Conservation (phyloP, 139 green algal species). For the Nannochloris sp. region DNA sequence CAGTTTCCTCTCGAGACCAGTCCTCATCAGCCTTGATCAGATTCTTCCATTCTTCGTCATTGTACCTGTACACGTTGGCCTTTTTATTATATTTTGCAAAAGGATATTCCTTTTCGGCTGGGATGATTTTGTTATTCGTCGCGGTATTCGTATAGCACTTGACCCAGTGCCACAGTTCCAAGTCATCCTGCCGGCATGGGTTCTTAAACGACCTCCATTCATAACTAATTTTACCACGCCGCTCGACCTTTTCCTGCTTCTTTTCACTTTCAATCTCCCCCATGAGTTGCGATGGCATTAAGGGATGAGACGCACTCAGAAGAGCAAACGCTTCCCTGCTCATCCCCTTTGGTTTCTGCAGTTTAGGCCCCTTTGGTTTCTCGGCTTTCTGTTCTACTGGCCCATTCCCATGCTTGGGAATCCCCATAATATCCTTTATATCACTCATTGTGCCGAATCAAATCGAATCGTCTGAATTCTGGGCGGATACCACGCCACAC, state of each 20-base stretch:
- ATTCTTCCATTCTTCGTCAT: constrained; percentile 62
- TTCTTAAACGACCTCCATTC: constrained; percentile 66
- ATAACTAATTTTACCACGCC: constrained; percentile 35
- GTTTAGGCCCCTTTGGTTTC: constrained; percentile 58
- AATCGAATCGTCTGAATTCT: neutral
- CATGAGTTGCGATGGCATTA: constrained; percentile 60
- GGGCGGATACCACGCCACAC: too few species aligned
- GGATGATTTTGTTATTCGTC: constrained; percentile 41
- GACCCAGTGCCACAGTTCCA: constrained; percentile 74
- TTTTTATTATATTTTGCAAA: constrained; percentile 89
- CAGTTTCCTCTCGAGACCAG: constrained; percentile 77
- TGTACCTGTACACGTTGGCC: constrained; percentile 43
- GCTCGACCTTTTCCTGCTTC: neutral
- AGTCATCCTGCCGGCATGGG: constrained; percentile 48
- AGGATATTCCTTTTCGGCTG: constrained; percentile 61
- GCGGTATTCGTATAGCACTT: constrained; percentile 71
- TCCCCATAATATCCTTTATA: constrained; percentile 82
- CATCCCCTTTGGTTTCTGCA: constrained; percentile 65
- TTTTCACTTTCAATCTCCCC: constrained; percentile 33
- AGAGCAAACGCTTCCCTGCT: constrained; percentile 81
- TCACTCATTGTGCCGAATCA: constrained; percentile 53
- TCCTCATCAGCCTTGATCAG: constrained; percentile 36
- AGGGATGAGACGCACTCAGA: constrained; percentile 68
- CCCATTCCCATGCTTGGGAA: constrained; percentile 27
- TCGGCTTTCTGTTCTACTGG: constrained; percentile 16